Evolutionary conservation across 1,284 basidiomycete species (phyloP).

Genomic region (Vanrija sp.): DNA sequence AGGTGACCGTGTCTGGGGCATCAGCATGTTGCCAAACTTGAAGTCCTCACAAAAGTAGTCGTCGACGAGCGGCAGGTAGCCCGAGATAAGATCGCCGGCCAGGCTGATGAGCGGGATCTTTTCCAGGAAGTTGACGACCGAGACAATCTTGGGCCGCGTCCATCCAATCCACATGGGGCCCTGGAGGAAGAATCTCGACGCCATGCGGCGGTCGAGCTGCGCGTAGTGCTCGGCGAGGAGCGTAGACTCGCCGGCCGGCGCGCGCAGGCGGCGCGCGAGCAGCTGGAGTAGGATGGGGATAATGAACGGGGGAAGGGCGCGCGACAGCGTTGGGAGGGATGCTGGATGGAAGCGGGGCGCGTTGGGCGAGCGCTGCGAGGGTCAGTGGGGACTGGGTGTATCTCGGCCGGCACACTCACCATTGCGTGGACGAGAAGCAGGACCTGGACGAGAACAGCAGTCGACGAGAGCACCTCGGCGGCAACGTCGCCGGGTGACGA

Average conservation of each 20-base stretch:
- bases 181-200: conserved; percentile 74
- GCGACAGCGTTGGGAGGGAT: conserved; percentile 39
- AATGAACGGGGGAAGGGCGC: conserved; percentile 34
- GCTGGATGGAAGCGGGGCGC: conserved; percentile 15
- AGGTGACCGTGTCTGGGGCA: conserved; percentile 12
- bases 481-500: conserved; percentile 20
- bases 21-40: conserved; percentile 19
- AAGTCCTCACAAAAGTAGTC: conserved; percentile 93
- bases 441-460: conserved; percentile 56
- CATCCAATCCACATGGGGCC: conserved; percentile 84
- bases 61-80: conserved; percentile 90
- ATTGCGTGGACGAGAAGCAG: conserved; percentile 48
- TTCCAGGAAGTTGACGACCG: conserved; percentile 58
- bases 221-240: conserved; percentile 62
- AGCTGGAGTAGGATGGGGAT: conserved; percentile 35
- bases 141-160: conserved; percentile 74
- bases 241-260: conserved; percentile 15
- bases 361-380: conserved; percentile 2
- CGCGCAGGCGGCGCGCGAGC: conserved; percentile 33
- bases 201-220: conserved; percentile 69
- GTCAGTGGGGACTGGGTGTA: no score
- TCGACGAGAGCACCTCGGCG: conserved; percentile 35
- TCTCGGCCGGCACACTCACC: conserved; percentile 12
- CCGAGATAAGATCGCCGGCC: conserved; percentile 70
- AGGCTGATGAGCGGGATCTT: conserved; percentile 69